These are phyloP conservation scores for Obba rivulosa DNA, from an alignment of 768 basidiomycete genomes.

Conservation along the genomic window DNA sequence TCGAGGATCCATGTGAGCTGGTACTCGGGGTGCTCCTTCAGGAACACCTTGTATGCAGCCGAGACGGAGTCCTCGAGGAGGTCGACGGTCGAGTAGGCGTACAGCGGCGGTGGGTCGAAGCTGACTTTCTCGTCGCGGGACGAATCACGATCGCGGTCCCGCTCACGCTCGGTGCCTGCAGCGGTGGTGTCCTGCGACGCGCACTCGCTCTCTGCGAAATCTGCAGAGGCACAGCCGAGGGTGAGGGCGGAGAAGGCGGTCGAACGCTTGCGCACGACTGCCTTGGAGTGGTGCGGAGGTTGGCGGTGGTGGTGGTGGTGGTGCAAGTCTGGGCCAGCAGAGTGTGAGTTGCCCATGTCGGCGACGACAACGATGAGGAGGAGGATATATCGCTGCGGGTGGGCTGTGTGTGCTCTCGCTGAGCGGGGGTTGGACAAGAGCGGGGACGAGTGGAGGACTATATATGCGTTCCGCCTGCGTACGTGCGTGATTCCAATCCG, in stretches of 20 bases:
- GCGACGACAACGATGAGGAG: too few relatives aligned
- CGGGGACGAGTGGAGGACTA: too few relatives aligned
- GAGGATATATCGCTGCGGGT: too few relatives aligned
- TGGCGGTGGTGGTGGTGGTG: slow-evolving; percentile 7
- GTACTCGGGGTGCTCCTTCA: slow-evolving; percentile 29
- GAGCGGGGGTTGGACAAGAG: too few relatives aligned
- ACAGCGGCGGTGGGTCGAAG: slow-evolving; percentile 24
- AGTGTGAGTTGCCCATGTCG: too few relatives aligned
- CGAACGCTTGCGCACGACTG: slow-evolving; percentile 18
- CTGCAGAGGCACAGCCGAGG: slow-evolving; percentile 19
- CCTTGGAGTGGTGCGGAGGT: neutral
- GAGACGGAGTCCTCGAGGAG: slow-evolving; percentile 28
- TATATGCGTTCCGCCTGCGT: too few relatives aligned
- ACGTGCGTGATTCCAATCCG: too few relatives aligned
- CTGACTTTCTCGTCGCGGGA: slow-evolving; percentile 18
- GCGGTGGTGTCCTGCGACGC: slow-evolving; percentile 7
- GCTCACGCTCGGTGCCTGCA: slow-evolving; percentile 8
- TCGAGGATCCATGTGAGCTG: slow-evolving; percentile 29
- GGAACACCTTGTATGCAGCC: slow-evolving; percentile 44
- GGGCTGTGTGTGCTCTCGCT: too few relatives aligned
- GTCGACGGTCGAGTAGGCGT: slow-evolving; percentile 16
- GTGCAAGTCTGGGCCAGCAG: slow-evolving; percentile 6
- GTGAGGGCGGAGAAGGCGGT: slow-evolving; percentile 21
- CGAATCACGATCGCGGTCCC: slow-evolving; percentile 14
- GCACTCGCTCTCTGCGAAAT: neutral